Evolutionary conservation across 441 rosid species (phyloP), one percentile per base, ranked within the genome.

Genomic region (Gossypium schwendimanii): DNA sequence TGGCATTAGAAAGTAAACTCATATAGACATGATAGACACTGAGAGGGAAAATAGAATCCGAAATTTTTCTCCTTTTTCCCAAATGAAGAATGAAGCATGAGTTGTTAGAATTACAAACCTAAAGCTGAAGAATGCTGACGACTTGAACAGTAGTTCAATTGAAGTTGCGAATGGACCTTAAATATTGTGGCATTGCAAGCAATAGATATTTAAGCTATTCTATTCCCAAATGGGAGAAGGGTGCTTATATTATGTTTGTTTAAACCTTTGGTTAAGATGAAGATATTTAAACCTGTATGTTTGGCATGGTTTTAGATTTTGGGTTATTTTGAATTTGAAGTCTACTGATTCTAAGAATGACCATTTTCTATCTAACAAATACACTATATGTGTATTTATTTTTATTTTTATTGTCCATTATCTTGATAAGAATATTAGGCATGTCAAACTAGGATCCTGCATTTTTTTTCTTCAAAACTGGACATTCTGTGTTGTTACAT

Each of bases 241-340:
- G 44, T 31, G 18, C 21, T 60, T 10, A n/a, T 61, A 61, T 31
- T 61, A 0, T 61, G 41, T 31, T 61, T n/a, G 21, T 31, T 60
- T 44, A 64, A 17, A 60, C n/a, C 20, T 58, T 24, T 24, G 63
- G n/a, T 59, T 59, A 28, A 59, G 63, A 59, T 24, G 39, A 63
- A 36, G 49, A 10, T 63, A 9, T 8, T 3, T 18, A 11, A 9
- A 6, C 14, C 57, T 49, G 31, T 39, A 41, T 36, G 52, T 36
- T 18, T 63, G 44, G 44, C 58, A 21, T 49, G 71, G 14, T 23
- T 49, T 45, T 2, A 23, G 36, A 26, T n/a, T 39, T 67, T 20
- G 68, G 14, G 52, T 67, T 52, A 47, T 67, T 47, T 26, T 45
- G 33, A 24, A 49, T 67, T 67, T 6, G 57, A 18, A 67, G 71